These are phyloP conservation scores for Plasmodium cynomolgi DNA, from an alignment of 169 alveolate genomes.

Conservation along the genomic window DNA sequence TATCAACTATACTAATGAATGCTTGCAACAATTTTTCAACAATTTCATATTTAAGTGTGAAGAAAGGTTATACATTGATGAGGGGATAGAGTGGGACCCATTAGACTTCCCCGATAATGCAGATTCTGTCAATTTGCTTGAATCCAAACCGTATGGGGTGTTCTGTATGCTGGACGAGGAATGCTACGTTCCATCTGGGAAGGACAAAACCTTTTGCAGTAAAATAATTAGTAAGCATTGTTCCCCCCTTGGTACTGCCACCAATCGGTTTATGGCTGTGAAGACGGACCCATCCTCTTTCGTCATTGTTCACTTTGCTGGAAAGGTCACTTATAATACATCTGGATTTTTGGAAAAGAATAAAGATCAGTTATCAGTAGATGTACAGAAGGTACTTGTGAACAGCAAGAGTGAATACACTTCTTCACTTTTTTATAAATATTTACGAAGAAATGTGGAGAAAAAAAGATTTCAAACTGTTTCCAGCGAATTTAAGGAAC, in stretches of 20 bases:
- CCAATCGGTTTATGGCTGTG: slow-evolving; percentile 85
- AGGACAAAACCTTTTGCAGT: slow-evolving; percentile 87
- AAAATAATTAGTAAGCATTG: slow-evolving; percentile 85
- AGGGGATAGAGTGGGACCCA: slow-evolving; percentile 95
- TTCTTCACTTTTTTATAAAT: slow-evolving; percentile 12
- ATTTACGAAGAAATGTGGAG: slow-evolving; percentile 39
- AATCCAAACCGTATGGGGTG: slow-evolving; percentile 86
- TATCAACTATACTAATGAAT: slow-evolving; percentile 98
- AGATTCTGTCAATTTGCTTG: slow-evolving; percentile 95
- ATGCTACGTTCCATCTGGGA: slow-evolving; percentile 93
- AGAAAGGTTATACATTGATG: slow-evolving; percentile 91
- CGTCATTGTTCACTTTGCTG: slow-evolving; percentile 96
- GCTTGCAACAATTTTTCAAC: slow-evolving; percentile 94
- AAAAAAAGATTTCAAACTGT: slow-evolving; percentile 85
- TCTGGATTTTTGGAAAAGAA: slow-evolving; percentile 96
- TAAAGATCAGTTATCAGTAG: slow-evolving; percentile 93
- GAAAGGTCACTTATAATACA: slow-evolving; percentile 94
- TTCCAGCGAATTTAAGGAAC: slow-evolving; percentile 92
- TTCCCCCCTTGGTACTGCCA: background rate
- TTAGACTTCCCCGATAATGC: slow-evolving; percentile 97
- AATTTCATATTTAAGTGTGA: slow-evolving; percentile 96
- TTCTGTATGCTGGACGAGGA: slow-evolving; percentile 96
- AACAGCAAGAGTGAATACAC: slow-evolving; percentile 71
- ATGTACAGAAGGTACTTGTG: slow-evolving; percentile 78
- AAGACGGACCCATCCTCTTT: slow-evolving; percentile 88